Percentiles rank a stretch among this genome's conserved stretches.
phyloP scores from a whole-genome alignment of 2,329 filamentous ascomycete species.

The Cryphonectria naterciae region DNA sequence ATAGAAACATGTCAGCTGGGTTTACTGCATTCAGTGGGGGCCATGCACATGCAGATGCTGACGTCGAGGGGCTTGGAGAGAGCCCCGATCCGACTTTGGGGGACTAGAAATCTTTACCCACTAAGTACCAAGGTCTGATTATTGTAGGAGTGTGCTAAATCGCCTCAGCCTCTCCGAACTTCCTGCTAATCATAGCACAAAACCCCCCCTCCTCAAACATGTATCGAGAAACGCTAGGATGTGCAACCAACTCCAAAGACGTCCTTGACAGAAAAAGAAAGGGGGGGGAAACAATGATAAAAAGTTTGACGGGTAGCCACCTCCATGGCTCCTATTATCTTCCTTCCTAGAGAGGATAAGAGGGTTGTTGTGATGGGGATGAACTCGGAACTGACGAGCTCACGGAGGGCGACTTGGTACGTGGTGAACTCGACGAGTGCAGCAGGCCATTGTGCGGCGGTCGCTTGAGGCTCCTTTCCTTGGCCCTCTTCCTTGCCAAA shows the following conservation, averaged over 20 bases:
- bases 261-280: background rate
- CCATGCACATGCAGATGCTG: background rate
- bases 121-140: background rate
- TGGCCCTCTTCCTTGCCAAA: slow-evolving; percentile 41
- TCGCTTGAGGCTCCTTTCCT: slow-evolving; percentile 38
- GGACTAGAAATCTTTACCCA: too few relatives aligned
- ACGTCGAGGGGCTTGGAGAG: background rate
- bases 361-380: slow-evolving; percentile 13
- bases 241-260: background rate
- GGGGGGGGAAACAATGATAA: background rate
- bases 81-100: background rate
- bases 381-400: slow-evolving; percentile 40
- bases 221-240: background rate
- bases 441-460: background rate
- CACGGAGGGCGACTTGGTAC: slow-evolving; percentile 42
- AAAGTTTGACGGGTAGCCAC: background rate
- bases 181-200: background rate
- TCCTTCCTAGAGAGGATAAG: slow-evolving; percentile 1
- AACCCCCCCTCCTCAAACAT: background rate
- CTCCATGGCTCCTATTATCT: background rate
- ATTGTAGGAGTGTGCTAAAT: background rate
- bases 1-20: background rate
- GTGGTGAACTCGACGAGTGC: slow-evolving; percentile 36
- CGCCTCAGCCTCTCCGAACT: background rate
- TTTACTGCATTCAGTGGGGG: background rate